phyloP scores from a whole-genome alignment of 345 rosid genomes.

The Lumnitzera littorea region DNA sequence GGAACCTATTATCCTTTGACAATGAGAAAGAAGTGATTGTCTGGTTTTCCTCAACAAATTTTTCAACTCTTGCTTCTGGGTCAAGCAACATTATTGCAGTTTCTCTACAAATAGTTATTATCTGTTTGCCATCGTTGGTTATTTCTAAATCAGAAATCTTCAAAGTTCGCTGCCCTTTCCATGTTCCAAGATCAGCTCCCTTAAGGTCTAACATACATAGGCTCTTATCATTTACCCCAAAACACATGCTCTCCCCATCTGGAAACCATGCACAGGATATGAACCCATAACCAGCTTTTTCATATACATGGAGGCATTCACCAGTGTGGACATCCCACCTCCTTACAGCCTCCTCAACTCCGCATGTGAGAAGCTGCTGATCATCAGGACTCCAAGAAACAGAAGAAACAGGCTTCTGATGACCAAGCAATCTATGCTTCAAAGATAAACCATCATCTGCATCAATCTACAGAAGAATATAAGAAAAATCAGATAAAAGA shows the following conservation, averaged over 20 bases:
- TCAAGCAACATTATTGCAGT: slow-evolving; percentile 39
- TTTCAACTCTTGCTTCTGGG: slow-evolving; percentile 37
- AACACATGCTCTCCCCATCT: slow-evolving; percentile 38
- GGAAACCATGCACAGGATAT: slow-evolving; percentile 67
- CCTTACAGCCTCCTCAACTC: slow-evolving; percentile 46
- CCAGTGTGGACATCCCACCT: slow-evolving; percentile 59
- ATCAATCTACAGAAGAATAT: slow-evolving; percentile 29
- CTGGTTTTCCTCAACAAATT: slow-evolving; percentile 42
- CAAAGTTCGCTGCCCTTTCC: slow-evolving; percentile 45
- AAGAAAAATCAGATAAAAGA: too few species aligned
- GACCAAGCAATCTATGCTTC: slow-evolving; percentile 47
- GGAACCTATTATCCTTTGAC: slow-evolving; percentile 43
- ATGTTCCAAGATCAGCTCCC: slow-evolving; percentile 47
- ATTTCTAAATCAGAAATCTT: slow-evolving; percentile 52
- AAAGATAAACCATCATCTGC: slow-evolving; percentile 25
- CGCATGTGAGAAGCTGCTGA: slow-evolving; percentile 50
- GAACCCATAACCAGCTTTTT: slow-evolving; percentile 39
- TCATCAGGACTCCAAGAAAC: slow-evolving; percentile 68
- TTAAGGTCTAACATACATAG: slow-evolving; percentile 50
- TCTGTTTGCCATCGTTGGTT: slow-evolving; percentile 42
- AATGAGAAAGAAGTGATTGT: slow-evolving; percentile 53
- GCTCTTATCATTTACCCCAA: slow-evolving; percentile 46
- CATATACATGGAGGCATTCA: slow-evolving; percentile 49
- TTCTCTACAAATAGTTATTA: slow-evolving; percentile 45
- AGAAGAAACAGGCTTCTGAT: slow-evolving; percentile 41